phyloP scores from a whole-genome alignment of 2,329 filamentous ascomycete genomes.

The Aspergillus pseudotamarii region DNA sequence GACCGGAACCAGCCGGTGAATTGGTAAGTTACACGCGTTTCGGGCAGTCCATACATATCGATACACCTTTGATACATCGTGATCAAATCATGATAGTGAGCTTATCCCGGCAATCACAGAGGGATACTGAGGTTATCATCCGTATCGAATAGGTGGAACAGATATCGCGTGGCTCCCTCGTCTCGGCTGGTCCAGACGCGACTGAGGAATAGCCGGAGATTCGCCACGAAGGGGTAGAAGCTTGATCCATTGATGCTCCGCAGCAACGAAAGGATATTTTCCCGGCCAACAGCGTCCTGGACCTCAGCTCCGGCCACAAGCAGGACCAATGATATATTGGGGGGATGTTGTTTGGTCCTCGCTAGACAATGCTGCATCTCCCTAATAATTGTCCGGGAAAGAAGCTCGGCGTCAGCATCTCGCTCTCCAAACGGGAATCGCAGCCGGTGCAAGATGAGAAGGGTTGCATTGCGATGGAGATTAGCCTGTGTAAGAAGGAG shows the following conservation, averaged over 20 bases:
- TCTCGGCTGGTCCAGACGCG: constrained; percentile 2
- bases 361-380: constrained; percentile 3
- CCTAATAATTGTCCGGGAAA: background rate
- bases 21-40: background rate
- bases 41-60: background rate
- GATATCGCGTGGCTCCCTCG: background rate
- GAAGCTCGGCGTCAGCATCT: background rate
- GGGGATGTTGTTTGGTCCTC: background rate
- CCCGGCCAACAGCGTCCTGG: background rate
- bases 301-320: constrained; percentile 3
- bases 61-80: background rate
- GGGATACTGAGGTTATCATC: constrained; percentile 4
- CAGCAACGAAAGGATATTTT: background rate
- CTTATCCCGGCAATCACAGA: background rate
- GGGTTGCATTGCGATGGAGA: background rate
- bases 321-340: constrained; percentile 3
- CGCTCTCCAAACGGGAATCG: background rate
- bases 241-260: background rate
- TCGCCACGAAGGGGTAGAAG: constrained; percentile 6
- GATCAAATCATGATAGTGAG: too few species aligned
- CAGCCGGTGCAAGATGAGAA: constrained; percentile 2
- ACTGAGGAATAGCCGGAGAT: background rate
- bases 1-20: background rate
- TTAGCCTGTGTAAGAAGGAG: background rate
- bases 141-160: constrained; percentile 1